Conservation (phyloP, 1,284 basidiomycete species). For the Ceratorhiza oryzae-sativae region DNA sequence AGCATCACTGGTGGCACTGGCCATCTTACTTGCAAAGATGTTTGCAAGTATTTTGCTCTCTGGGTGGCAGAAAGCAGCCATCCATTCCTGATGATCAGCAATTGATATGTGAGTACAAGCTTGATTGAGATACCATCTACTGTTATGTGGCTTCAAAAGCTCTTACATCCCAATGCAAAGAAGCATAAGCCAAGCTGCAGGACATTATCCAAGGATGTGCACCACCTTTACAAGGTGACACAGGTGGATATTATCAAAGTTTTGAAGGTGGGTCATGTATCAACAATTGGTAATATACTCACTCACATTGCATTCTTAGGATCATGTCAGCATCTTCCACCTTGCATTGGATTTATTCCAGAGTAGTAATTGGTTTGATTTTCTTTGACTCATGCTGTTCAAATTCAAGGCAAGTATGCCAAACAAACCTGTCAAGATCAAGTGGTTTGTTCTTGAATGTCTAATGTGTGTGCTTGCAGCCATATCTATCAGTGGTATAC, state of each 20-base stretch:
- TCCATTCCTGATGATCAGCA: background rate
- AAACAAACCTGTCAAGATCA: background rate
- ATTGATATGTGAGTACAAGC: background rate
- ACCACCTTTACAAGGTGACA: background rate
- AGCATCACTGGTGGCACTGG: too few species aligned
- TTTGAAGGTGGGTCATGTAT: background rate
- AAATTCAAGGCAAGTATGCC: too few species aligned
- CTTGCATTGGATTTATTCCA: conserved; percentile 9
- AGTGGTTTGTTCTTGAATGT: conserved; percentile 11
- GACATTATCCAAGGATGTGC: background rate
- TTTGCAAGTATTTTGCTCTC: too few species aligned
- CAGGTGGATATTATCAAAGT: background rate
- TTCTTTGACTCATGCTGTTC: background rate
- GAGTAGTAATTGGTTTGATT: background rate
- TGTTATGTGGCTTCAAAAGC: background rate
- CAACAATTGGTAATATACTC: too few species aligned
- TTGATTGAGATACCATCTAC: background rate
- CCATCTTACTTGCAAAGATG: too few species aligned
- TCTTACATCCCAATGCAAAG: too few species aligned
- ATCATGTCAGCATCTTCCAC: background rate
- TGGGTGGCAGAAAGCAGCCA: too few species aligned
- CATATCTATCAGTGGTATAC: background rate
- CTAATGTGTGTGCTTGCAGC: background rate
- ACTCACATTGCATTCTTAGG: background rate
- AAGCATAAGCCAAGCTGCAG: background rate